These are phyloP conservation scores for Saccharomyces uvarum DNA, from an alignment of 1,139 yeast genomes.

Conservation along the genomic window DNA sequence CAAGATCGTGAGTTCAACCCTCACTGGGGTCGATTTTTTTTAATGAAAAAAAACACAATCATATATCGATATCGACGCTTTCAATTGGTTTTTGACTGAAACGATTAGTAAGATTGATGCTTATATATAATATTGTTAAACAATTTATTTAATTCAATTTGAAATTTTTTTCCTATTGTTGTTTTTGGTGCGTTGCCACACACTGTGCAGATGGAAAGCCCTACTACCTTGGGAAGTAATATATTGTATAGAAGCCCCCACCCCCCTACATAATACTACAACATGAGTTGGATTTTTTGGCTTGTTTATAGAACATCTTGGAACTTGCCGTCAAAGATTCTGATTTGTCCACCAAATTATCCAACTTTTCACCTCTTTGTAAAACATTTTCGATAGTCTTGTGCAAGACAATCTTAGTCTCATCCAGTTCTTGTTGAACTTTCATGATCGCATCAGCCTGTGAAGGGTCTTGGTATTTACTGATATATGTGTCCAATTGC, in stretches of 20 bases:
- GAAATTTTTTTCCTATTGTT: background rate
- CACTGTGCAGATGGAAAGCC: background rate
- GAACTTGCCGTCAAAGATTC: slow-evolving; percentile 86
- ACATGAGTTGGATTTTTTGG: slow-evolving; percentile 94
- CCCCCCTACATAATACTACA: slow-evolving; percentile 68
- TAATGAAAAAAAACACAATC: no score
- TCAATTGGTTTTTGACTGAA: background rate
- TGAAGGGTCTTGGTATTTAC: slow-evolving; percentile 89
- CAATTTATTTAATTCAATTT: background rate
- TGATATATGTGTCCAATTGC: slow-evolving; percentile 60
- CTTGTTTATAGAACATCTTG: slow-evolving; percentile 92
- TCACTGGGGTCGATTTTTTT: slow-evolving; percentile 19
- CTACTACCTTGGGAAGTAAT: background rate
- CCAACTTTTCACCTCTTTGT: slow-evolving; percentile 94
- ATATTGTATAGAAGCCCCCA: background rate
- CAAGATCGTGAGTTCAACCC: slow-evolving; percentile 24
- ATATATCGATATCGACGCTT: no score
- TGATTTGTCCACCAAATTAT: slow-evolving; percentile 86
- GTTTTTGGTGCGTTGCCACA: background rate
- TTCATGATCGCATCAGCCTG: slow-evolving; percentile 96
- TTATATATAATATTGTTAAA: background rate
- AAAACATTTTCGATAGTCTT: slow-evolving; percentile 91
- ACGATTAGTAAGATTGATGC: background rate
- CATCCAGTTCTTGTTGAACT: slow-evolving; percentile 96
- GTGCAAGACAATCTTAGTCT: slow-evolving; percentile 91